Evolutionary conservation across 192 early-diverging fungal genomes (phyloP), one percentile per base, ranked within the genome.

Genomic region (Linnemannia elongata): DNA sequence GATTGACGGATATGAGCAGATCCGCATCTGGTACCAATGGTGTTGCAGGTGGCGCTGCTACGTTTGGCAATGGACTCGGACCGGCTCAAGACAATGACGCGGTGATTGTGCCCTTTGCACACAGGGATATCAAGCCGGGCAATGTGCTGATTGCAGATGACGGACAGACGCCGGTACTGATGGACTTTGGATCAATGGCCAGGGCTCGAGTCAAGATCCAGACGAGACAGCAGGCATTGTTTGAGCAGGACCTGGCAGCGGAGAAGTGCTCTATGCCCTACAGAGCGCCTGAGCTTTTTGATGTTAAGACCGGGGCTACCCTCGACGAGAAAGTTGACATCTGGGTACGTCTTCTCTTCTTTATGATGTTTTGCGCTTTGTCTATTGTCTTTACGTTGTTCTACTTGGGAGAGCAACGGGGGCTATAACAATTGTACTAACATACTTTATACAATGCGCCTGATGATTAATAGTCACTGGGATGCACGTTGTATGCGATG

Each of bases 271-370:
- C 94, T 2, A 93, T 95, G 94, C 91, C 94, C 68, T 96, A 95
- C 72, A 88, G 95, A 12, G 94, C 95, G 20, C 95, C 95, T 1
- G 95, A 96, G 80, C 88, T 96, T 38, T 96, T 96, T 88, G 95
- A 96, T 88, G 94, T 96, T 54, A 93, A 94, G 76, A 90, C 91
- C 0, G 93, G 88, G 1, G 78, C 86, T 1, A 82, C 80, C 13
- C 74, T 96, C 52, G 93, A 95, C 75, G 93, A 94, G 82, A 92
- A 94, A 68, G 93, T 94, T 24, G 95, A 96, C 81, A 91, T 96
- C n/a, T 96, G 95, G 95, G 91, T 91, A 89, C 22, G 87, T 54
- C 24, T 0, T 39, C 22, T n/a, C 30, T 30, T 0, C 45, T 15
- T 54, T 79, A 39, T 22, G 2, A 27, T 15, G 22, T 33, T 77